A percentile compares a stretch with the other conserved stretches of the same genome.
phyloP scores from a whole-genome alignment of 2,329 filamentous ascomycete species.

The Aspergillus vadensis region DNA sequence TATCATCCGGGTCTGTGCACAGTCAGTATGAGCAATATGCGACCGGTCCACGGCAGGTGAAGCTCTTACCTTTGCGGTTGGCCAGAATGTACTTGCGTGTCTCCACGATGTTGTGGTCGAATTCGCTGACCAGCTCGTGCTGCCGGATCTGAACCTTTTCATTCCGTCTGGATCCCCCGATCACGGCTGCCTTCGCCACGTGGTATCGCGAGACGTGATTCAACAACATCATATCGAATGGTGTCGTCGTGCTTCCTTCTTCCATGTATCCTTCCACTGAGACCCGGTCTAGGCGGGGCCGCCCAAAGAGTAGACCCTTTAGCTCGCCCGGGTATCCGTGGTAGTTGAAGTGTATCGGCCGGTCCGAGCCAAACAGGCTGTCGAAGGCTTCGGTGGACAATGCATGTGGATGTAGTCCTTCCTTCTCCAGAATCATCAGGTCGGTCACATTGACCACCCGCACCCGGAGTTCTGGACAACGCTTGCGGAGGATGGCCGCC shows the following conservation, averaged over 20 bases:
- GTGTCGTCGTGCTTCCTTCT: constrained; percentile 67
- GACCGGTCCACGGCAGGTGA: not conserved
- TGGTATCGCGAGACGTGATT: constrained; percentile 64
- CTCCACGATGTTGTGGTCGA: constrained; percentile 53
- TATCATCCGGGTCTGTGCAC: constrained; percentile 52
- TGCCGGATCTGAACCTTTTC: constrained; percentile 49
- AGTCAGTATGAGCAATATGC: not conserved
- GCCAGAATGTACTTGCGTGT: constrained; percentile 56
- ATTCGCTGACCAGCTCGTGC: constrained; percentile 51
- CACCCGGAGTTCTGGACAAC: constrained; percentile 57
- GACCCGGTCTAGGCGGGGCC: constrained; percentile 55
- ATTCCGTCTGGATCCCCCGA: constrained; percentile 52
- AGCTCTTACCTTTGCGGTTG: constrained; percentile 54
- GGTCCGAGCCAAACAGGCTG: constrained; percentile 59
- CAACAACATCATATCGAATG: constrained; percentile 69
- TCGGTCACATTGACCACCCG: constrained; percentile 68
- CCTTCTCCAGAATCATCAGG: constrained; percentile 62
- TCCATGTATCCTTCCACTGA: constrained; percentile 63
- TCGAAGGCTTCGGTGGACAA: constrained; percentile 56
- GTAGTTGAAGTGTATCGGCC: constrained; percentile 65
- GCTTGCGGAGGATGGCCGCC: constrained; percentile 55
- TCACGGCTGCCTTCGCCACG: constrained; percentile 58
- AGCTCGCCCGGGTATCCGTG: constrained; percentile 66
- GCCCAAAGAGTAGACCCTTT: constrained; percentile 62
- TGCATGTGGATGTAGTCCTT: constrained; percentile 61